Percentiles rank a stretch among this genome's conserved stretches.
phyloP scores from a whole-genome alignment of 441 rosid genomes.

The Biscutella laevigata region DNA sequence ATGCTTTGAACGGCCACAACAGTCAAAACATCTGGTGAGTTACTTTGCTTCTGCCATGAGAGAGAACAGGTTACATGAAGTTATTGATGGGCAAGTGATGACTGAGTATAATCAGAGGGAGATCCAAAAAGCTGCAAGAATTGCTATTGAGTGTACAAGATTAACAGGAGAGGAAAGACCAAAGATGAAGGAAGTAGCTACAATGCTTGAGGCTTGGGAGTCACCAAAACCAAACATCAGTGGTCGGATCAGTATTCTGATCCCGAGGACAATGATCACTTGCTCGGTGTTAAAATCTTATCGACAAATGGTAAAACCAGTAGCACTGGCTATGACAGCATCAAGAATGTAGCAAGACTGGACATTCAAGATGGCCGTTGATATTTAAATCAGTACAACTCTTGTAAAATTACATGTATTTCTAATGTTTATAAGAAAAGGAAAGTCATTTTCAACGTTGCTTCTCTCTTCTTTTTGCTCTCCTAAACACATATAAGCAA shows the following conservation, averaged over 20 bases:
- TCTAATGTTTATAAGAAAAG: not conserved
- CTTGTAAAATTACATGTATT: not conserved
- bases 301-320: not conserved
- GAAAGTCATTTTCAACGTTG: too few relatives aligned
- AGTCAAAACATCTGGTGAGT: not conserved
- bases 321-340: not conserved
- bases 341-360: not conserved
- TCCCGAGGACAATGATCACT: not conserved
- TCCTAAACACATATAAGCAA: not conserved
- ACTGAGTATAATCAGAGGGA: not conserved
- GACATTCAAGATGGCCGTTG: constrained; percentile 3
- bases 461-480: not conserved
- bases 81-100: not conserved
- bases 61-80: not conserved
- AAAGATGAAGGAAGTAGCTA: not conserved
- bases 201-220: not conserved
- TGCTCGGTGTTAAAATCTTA: not conserved
- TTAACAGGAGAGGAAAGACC: not conserved
- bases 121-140: not conserved
- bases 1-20: not conserved
- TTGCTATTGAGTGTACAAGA: not conserved
- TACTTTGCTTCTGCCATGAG: not conserved
- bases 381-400: not conserved
- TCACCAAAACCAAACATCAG: not conserved
- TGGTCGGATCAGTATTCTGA: not conserved